Evolutionary conservation across 1,284 basidiomycete genomes (phyloP), one percentile per base, ranked within the genome.

Genomic region (Cutaneotrichosporon spelunceum): DNA sequence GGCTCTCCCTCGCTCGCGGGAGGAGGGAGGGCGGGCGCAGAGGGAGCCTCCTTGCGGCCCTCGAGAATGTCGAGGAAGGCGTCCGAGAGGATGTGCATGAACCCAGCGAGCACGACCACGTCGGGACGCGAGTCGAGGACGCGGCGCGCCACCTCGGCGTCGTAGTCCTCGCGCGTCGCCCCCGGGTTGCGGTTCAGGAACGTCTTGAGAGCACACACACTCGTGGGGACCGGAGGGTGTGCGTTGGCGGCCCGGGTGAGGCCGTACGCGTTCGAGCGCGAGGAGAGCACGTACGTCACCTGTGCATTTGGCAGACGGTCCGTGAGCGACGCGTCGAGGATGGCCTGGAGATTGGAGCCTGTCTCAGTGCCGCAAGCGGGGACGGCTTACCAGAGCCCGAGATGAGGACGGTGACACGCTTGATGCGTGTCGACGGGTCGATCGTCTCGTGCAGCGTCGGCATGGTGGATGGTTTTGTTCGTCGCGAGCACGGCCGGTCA

Each of bases 301-400:
- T 83, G 79, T 1, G 88, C 82, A 64, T 87, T 78, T 27, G 91
- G 88, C 47, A 91, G 82, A 29, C 61, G 67, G 11, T 68, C 59
- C 16, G 84, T 76, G 55, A 84, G 80, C 16, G 88, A 85, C 6
- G 93, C 92, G 77, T 97, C 90, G 71, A 99, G 91, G 62, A 99
- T 84, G 0, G 95, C 94, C 80, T 98, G 94, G 26, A 99, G 85
- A 80, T 99, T 99, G 30, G 90, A 89, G 47, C 95, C 93, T 96
- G 68, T 9, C 11, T 19, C 26, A 19, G 27, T n/a, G 24, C 30
- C 2, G 21, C 16, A 26, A 21, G 33, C n/a, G 36, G 8, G 47
- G 3, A 21, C 6, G 30, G 71, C 80, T 68, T 68, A 90, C 92
- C 93, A 81, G 90, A 92, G 63, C 93, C 93, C 50, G 87, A 88